These are phyloP conservation scores for sunflower (Helianthus annuus) DNA, from an alignment of 129 eudicot genomes.

Conservation along the genomic window HanXRQr2.0-SUNRISE NC_035443.2:71089649-71090148, in stretches of 20 bases:
- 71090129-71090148: constrained; percentile 93
- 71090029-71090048: too few relatives aligned
- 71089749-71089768: constrained; percentile 77
- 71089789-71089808: constrained; percentile 73
- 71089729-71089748: constrained; percentile 79
- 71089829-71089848: constrained; percentile 22
- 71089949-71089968: not conserved
- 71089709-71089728: constrained; percentile 97
- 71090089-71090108: constrained; percentile 92
- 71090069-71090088: constrained; percentile 49
- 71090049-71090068: not conserved
- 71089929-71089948: not conserved
- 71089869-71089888: constrained; percentile 5
- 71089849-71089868: constrained; percentile 18
- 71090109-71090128: constrained; percentile 97
- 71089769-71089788: constrained; percentile 93
- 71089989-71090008: not conserved
- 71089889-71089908: not conserved
- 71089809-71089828: constrained; percentile 88
- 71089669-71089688: constrained; percentile 78
- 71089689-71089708: constrained; percentile 96
- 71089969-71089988: not conserved
- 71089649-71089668: constrained; percentile 14
- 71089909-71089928: not conserved
- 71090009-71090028: not conserved